These are phyloP conservation scores for Eucalyptus grandis DNA, from an alignment of 345 rosid species.

Conservation along the genomic window DNA sequence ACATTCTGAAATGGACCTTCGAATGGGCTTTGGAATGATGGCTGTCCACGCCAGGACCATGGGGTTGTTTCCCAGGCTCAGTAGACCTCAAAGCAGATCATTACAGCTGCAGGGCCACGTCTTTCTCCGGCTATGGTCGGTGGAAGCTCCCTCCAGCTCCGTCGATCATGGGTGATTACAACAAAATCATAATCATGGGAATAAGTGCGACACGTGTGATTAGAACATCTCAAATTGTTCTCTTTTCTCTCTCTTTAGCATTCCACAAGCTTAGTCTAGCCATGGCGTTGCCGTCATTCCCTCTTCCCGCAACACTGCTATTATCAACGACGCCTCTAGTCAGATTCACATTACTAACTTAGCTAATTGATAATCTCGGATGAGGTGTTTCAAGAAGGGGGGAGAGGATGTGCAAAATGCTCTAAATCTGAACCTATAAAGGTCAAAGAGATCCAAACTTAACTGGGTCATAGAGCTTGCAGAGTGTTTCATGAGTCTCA, in stretches of 20 bases:
- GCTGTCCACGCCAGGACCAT: not conserved
- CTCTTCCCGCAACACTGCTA: not conserved
- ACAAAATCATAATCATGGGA: not conserved
- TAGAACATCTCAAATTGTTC: not conserved
- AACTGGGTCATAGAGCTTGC: not conserved
- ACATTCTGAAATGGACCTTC: not conserved
- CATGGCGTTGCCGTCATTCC: not conserved
- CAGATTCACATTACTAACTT: not conserved
- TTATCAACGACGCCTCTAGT: not conserved
- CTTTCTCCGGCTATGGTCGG: not conserved
- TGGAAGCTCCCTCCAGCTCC: not conserved
- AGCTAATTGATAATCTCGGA: no score
- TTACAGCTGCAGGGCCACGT: not conserved
- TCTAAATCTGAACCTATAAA: not conserved
- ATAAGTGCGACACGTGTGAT: not conserved
- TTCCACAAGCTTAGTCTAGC: not conserved
- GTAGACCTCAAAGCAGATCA: not conserved
- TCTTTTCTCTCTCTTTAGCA: not conserved
- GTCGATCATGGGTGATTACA: not conserved
- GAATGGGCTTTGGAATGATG: not conserved
- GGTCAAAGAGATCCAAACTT: accelerated
- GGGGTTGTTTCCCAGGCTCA: not conserved
- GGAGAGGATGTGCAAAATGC: not conserved
- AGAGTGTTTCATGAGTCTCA: not conserved
- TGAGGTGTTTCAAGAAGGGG: accelerated